Evolutionary conservation across 2,329 filamentous ascomycete species (phyloP).

Genomic region (Fusarium decemcellulare): DNA sequence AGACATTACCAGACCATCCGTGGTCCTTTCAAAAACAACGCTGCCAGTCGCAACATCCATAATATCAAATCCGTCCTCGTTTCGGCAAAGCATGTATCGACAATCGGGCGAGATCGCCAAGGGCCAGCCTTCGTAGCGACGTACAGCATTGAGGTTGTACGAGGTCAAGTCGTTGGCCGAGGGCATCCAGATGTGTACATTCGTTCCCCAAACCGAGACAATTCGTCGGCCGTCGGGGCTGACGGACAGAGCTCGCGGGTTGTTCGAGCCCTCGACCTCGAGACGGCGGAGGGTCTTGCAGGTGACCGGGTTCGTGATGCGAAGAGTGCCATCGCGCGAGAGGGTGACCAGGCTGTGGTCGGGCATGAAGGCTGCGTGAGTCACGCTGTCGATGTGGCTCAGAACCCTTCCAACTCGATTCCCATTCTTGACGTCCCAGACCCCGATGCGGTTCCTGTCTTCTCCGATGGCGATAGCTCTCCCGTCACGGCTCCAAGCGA

Average conservation of each 20-base stretch:
- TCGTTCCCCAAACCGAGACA: constrained; percentile 56
- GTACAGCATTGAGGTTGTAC: constrained; percentile 53
- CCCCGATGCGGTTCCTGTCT: constrained; percentile 45
- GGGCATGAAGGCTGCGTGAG: constrained; percentile 54
- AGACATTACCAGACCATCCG: constrained; percentile 50
- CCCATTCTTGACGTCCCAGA: constrained; percentile 52
- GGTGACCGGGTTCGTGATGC: constrained; percentile 52
- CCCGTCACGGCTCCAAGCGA: constrained; percentile 53
- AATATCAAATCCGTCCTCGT: constrained; percentile 58
- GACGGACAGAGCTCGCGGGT: constrained; percentile 52
- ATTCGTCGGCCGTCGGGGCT: constrained; percentile 52
- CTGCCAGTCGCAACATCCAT: constrained; percentile 54
- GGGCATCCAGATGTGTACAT: constrained; percentile 56
- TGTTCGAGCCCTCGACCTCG: constrained; percentile 51
- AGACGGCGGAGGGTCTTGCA: constrained; percentile 54
- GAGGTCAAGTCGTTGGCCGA: constrained; percentile 50
- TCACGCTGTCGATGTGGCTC: constrained; percentile 55
- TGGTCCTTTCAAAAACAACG: constrained; percentile 47
- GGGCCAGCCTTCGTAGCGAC: constrained; percentile 57
- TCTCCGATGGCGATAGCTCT: constrained; percentile 51
- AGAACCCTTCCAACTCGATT: constrained; percentile 49
- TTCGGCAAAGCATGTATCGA: constrained; percentile 55
- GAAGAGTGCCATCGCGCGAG: constrained; percentile 55
- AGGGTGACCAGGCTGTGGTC: constrained; percentile 52
- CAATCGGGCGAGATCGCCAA: constrained; percentile 56